A percentile compares a stretch with the other conserved stretches of the same genome.
phyloP scores from a whole-genome alignment of 768 basidiomycete species.

The Dendrothele bispora region DNA sequence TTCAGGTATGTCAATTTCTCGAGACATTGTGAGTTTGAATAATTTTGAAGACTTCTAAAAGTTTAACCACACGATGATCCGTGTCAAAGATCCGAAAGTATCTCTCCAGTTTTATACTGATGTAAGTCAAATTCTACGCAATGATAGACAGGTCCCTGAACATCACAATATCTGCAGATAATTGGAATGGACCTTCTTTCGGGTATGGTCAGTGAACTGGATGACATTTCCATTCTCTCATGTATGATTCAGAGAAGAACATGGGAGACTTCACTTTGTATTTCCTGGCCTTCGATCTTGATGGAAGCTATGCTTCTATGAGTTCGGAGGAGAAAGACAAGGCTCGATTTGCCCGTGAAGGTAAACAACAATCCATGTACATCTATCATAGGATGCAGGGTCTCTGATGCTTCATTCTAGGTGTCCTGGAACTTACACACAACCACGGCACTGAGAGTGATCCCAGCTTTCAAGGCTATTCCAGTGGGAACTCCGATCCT shows the following conservation, averaged over 20 bases:
- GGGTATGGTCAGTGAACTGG: too few species aligned
- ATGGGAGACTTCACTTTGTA: conserved; percentile 73
- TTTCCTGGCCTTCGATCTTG: conserved; percentile 81
- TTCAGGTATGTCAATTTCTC: conserved; percentile 42
- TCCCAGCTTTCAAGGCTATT: conserved; percentile 76
- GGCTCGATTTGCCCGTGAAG: conserved; percentile 64
- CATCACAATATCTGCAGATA: conserved; percentile 30
- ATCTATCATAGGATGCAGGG: too few species aligned
- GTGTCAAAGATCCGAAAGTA: conserved; percentile 82
- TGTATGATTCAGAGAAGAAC: conserved; percentile 55
- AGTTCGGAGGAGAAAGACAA: conserved; percentile 52
- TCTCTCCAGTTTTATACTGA: conserved; percentile 83
- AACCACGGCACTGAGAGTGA: conserved; percentile 91
- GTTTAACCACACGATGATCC: conserved; percentile 89
- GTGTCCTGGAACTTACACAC: conserved; percentile 81
- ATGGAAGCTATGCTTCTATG: conserved; percentile 39
- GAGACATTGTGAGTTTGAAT: background rate
- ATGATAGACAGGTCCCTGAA: conserved; percentile 4
- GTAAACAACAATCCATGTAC: too few species aligned
- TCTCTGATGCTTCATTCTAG: too few species aligned
- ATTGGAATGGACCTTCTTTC: conserved; percentile 79
- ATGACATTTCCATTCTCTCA: too few species aligned
- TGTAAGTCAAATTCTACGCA: conserved; percentile 32
- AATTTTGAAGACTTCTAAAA: conserved; percentile 20
- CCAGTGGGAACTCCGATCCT: conserved; percentile 83